A percentile compares a stretch with the other conserved stretches of the same genome.
These are phyloP conservation scores for Cynanchum wilfordii DNA, from an alignment of 257 asterid species.

Conservation along the genomic window DNA sequence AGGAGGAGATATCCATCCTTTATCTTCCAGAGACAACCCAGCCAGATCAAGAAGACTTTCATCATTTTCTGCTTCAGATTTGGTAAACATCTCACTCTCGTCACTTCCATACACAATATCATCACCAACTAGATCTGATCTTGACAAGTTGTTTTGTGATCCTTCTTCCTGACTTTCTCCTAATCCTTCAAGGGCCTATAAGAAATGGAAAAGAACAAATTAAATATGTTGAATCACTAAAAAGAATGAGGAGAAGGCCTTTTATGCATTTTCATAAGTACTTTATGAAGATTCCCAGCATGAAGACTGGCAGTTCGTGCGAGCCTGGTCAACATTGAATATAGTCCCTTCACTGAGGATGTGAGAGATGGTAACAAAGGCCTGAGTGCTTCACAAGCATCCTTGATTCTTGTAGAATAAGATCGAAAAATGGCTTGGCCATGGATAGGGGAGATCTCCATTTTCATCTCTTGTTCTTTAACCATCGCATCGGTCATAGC, in stretches of 20 bases:
- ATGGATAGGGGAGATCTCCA: constrained; percentile 85
- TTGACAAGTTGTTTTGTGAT: constrained; percentile 53
- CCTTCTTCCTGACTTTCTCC: constrained; percentile 83
- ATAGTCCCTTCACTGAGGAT: constrained; percentile 67
- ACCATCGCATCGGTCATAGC: constrained; percentile 83
- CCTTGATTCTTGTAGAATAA: constrained; percentile 62
- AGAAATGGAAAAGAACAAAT: constrained; percentile 12
- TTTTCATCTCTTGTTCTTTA: constrained; percentile 55
- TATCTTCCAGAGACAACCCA: constrained; percentile 53
- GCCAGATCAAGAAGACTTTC: constrained; percentile 42
- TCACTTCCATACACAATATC: constrained; percentile 41
- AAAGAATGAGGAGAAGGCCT: background rate
- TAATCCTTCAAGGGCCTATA: constrained; percentile 96
- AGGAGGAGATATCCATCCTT: constrained; percentile 92
- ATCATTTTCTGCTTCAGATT: constrained; percentile 47
- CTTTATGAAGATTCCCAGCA: constrained; percentile 99
- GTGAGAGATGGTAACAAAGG: constrained; percentile 80
- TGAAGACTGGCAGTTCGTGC: constrained; percentile 94
- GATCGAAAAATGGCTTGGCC: constrained; percentile 95
- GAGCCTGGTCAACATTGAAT: constrained; percentile 70
- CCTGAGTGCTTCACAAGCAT: constrained; percentile 63
- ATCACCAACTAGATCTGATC: constrained; percentile 47
- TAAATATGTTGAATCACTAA: constrained; percentile 1
- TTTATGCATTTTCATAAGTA: constrained; percentile 22
- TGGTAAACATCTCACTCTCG: constrained; percentile 43